Evolutionary conservation across 2,329 filamentous ascomycete species (phyloP).

Genomic region (Diaporthe sp.): DNA sequence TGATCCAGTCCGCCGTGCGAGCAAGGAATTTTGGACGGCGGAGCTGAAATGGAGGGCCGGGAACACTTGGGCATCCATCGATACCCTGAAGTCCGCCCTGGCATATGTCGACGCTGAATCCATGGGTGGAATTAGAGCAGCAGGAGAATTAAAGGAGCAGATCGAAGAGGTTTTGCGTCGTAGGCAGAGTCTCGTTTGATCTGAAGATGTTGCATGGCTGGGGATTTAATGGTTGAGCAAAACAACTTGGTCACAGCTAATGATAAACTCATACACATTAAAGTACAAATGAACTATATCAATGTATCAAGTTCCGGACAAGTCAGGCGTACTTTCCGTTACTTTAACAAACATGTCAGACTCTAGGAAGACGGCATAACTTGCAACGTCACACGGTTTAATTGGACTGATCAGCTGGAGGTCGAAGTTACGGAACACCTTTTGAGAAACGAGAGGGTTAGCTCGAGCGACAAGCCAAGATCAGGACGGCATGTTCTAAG

Average conservation of each 20-base stretch:
- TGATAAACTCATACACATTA: neutral
- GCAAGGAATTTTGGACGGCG: constrained; percentile 29
- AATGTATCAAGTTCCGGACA: neutral
- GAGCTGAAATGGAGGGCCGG: constrained; percentile 29
- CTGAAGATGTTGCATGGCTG: too few species aligned
- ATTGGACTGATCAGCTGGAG: constrained; percentile 52
- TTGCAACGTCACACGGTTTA: constrained; percentile 22
- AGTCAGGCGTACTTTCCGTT: neutral
- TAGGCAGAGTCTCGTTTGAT: neutral
- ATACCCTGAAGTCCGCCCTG: neutral
- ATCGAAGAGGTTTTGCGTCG: neutral
- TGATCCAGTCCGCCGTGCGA: neutral
- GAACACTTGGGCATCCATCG: neutral
- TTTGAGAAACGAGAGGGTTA: neutral
- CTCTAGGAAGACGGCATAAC: constrained; percentile 20
- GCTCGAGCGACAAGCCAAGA: constrained; percentile 50
- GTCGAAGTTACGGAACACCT: constrained; percentile 31
- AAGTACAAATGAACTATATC: neutral
- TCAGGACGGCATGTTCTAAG: constrained; percentile 54
- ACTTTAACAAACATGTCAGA: constrained; percentile 12
- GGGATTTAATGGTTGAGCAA: too few species aligned
- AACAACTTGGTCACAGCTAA: too few species aligned
- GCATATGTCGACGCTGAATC: neutral
- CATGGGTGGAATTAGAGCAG: neutral
- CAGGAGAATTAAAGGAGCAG: neutral